Evolutionary conservation across 805 yeast species (phyloP).

Genomic region (Sungouiozyma ichnusensis): DNA sequence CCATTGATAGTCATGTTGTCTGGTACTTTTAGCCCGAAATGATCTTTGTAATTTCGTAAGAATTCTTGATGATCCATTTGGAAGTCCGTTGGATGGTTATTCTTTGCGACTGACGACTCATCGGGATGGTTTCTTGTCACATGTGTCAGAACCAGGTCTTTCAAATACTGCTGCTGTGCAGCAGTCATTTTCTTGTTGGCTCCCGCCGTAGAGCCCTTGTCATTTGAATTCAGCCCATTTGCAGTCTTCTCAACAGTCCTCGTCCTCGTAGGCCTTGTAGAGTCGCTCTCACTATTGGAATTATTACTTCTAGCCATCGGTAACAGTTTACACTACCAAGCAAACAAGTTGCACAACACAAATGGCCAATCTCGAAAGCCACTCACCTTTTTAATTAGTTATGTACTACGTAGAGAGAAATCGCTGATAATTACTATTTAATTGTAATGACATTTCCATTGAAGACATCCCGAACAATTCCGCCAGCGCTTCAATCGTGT

Average conservation of each 20-base stretch:
- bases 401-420: not conserved
- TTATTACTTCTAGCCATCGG: slow-evolving; percentile 1
- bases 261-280: not conserved
- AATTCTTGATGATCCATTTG: slow-evolving; percentile 47
- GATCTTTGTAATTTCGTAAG: slow-evolving; percentile 59
- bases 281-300: slow-evolving; percentile 2
- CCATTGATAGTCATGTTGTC: slow-evolving; percentile 61
- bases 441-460: not conserved
- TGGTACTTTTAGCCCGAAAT: slow-evolving; percentile 46
- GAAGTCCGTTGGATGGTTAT: slow-evolving; percentile 52
- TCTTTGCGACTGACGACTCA: slow-evolving; percentile 37
- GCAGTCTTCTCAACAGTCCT: not conserved
- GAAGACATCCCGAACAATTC: not conserved
- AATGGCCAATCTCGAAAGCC: not conserved
- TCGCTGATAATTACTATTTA: not conserved
- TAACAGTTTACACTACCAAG: slow-evolving; percentile 5
- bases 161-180: slow-evolving; percentile 55
- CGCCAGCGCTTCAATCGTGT: not conserved
- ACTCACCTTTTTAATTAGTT: not conserved
- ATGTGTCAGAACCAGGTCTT: slow-evolving; percentile 54
- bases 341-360: too few species aligned
- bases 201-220: slow-evolving; percentile 4
- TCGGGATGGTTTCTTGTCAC: slow-evolving; percentile 66
- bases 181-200: slow-evolving; percentile 38
- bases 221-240: not conserved